Evolutionary conservation across 768 basidiomycete genomes (phyloP).

Genomic region (Cystofilobasidium ferigula): DNA sequence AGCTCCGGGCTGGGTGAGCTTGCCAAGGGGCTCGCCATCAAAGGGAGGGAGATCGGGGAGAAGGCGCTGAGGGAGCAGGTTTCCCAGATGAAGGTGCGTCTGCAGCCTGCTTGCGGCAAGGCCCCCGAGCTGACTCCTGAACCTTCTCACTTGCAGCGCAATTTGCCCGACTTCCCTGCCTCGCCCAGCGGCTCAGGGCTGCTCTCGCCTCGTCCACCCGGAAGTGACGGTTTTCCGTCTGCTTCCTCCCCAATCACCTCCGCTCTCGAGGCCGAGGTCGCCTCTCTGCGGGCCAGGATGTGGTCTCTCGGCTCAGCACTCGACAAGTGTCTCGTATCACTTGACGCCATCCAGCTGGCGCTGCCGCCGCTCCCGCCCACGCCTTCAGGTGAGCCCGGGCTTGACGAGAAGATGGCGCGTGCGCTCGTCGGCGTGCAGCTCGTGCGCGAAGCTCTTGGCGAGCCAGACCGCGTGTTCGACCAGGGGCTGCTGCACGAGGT

Average conservation of each 20-base stretch:
- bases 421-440: conserved; percentile 8
- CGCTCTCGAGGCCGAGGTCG: conserved; percentile 5
- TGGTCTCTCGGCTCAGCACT: background rate
- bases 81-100: conserved; percentile 30
- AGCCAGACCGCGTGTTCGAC: conserved; percentile 10
- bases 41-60: conserved; percentile 49
- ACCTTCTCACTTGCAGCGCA: conserved; percentile 48
- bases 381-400: background rate
- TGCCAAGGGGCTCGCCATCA: conserved; percentile 35
- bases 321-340: background rate
- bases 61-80: conserved; percentile 37
- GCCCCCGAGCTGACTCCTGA: background rate
- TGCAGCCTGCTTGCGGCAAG: too few relatives aligned
- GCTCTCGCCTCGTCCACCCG: background rate
- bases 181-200: background rate
- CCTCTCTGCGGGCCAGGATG: conserved; percentile 12
- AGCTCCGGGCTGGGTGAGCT: conserved; percentile 32
- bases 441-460: conserved; percentile 7
- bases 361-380: conserved; percentile 2
- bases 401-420: background rate
- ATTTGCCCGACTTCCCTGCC: conserved; percentile 70
- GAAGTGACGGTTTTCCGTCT: background rate
- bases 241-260: background rate
- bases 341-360: background rate
- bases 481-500: background rate